Evolutionary conservation across 129 eudicot species (phyloP).

Genomic region (Tagetes erecta): DNA sequence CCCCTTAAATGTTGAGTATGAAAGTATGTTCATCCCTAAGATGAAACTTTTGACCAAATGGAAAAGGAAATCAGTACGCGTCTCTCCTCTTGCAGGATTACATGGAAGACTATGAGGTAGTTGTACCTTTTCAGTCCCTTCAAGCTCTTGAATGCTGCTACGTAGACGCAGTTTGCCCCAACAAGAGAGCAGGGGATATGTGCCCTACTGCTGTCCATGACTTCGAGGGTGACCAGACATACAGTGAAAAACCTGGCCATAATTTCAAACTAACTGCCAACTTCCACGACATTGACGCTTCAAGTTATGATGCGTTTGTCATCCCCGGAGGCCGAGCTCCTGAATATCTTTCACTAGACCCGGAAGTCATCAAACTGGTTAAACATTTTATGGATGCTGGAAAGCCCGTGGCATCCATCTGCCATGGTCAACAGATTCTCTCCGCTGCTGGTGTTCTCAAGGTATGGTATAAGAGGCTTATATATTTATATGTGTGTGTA

Average conservation of each 20-base stretch:
- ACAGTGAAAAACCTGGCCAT: conserved; percentile 91
- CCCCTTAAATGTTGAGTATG: neutral
- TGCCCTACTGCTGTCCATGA: conserved; percentile 93
- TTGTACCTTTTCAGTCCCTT: conserved; percentile 88
- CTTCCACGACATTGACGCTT: conserved; percentile 59
- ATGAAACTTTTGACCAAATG: neutral
- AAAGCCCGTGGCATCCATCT: conserved; percentile 93
- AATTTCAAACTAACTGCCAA: conserved; percentile 64
- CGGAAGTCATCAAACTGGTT: conserved; percentile 58
- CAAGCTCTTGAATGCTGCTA: conserved; percentile 87
- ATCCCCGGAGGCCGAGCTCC: conserved; percentile 99
- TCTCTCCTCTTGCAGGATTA: conserved; percentile 55
- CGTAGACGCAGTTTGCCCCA: conserved; percentile 90
- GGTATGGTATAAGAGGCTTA: conserved; percentile 64
- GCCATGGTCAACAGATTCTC: conserved; percentile 95
- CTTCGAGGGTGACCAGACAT: conserved; percentile 97
- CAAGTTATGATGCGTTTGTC: conserved; percentile 86
- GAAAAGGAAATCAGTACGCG: no score
- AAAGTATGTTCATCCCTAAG: neutral
- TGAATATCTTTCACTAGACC: conserved; percentile 77
- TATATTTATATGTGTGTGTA: neutral
- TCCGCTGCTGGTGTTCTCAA: conserved; percentile 95
- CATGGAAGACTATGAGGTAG: conserved; percentile 93
- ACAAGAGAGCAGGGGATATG: conserved; percentile 66
- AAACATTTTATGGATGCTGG: conserved; percentile 74